A percentile compares a stretch with the other conserved stretches of the same genome.
These are phyloP conservation scores for Kandelia obovata DNA, from an alignment of 345 rosid species.

Conservation along the genomic window DNA sequence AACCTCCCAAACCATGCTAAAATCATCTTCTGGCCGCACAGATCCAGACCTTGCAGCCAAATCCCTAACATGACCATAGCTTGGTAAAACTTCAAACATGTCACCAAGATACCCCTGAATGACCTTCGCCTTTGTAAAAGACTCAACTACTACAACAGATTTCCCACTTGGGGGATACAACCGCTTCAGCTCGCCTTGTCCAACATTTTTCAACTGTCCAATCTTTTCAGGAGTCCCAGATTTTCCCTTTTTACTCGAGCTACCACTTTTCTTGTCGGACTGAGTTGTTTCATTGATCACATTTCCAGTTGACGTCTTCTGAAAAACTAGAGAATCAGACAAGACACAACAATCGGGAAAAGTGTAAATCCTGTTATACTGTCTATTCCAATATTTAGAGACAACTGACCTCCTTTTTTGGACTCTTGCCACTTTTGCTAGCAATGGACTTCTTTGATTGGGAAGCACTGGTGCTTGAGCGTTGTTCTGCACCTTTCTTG, in stretches of 20 bases:
- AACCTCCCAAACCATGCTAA: slow-evolving; percentile 99
- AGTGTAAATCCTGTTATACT: slow-evolving; percentile 18
- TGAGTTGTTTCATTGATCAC: slow-evolving; percentile 27
- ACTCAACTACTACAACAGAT: slow-evolving; percentile 92
- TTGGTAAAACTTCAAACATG: slow-evolving; percentile 86
- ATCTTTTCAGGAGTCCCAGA: slow-evolving; percentile 33
- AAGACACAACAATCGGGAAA: slow-evolving; percentile 13
- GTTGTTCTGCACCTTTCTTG: slow-evolving; percentile 32
- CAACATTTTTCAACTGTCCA: slow-evolving; percentile 32
- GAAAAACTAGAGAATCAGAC: slow-evolving; percentile 38
- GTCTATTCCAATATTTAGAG: slow-evolving; percentile 10
- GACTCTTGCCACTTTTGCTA: slow-evolving; percentile 23
- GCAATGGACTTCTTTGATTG: slow-evolving; percentile 24
- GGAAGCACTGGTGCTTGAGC: slow-evolving; percentile 30
- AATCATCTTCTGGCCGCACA: slow-evolving; percentile 95
- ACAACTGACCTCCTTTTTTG: slow-evolving; percentile 38
- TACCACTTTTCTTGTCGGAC: slow-evolving; percentile 38
- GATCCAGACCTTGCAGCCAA: slow-evolving; percentile 97
- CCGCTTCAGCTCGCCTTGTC: slow-evolving; percentile 42
- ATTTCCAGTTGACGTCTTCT: slow-evolving; percentile 32
- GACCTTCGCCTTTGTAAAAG: slow-evolving; percentile 82
- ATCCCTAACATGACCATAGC: slow-evolving; percentile 96
- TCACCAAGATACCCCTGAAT: slow-evolving; percentile 93
- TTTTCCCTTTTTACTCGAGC: slow-evolving; percentile 29
- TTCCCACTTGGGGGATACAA: slow-evolving; percentile 81